Percentiles rank a stretch among this genome's conserved stretches.
phyloP scores from a whole-genome alignment of 129 eudicot species.

The Lactuca sativa region DNA sequence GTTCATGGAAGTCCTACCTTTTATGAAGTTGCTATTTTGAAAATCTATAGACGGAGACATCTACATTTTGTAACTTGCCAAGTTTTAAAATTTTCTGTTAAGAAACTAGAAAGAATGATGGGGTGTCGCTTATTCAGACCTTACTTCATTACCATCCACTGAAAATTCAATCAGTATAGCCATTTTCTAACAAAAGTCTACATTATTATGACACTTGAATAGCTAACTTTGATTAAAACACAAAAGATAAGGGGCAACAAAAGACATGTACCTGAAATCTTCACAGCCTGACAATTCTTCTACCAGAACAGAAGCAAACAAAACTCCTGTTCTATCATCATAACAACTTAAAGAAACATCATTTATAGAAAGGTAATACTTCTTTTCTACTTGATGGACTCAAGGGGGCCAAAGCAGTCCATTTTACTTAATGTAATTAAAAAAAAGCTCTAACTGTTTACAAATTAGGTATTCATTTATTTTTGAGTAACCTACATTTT shows the following conservation, averaged over 20 bases:
- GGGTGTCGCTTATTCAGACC: no score
- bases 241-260: neutral
- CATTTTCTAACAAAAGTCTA: constrained; percentile 2
- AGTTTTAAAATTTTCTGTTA: neutral
- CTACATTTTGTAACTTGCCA: neutral
- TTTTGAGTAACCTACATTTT: neutral
- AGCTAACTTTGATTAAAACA: constrained; percentile 3
- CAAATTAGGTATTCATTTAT: no score
- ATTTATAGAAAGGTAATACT: neutral
- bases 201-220: constrained; percentile 5
- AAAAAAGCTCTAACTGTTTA: no score
- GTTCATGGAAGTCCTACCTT: no score
- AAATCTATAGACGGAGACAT: neutral
- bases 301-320: constrained; percentile 21
- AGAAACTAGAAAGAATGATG: no score
- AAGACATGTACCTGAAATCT: constrained; percentile 29
- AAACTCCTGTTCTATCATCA: neutral
- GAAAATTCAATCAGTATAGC: neutral
- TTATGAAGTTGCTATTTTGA: neutral
- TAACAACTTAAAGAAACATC: neutral
- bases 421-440: no score
- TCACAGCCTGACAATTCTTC: constrained; percentile 12
- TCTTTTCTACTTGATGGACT: no score
- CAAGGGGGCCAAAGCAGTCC: no score
- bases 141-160: neutral